Evolutionary conservation across 139 green algal species (phyloP), one percentile per base, ranked within the genome.

Genomic region (Picochlorum sp.): DNA sequence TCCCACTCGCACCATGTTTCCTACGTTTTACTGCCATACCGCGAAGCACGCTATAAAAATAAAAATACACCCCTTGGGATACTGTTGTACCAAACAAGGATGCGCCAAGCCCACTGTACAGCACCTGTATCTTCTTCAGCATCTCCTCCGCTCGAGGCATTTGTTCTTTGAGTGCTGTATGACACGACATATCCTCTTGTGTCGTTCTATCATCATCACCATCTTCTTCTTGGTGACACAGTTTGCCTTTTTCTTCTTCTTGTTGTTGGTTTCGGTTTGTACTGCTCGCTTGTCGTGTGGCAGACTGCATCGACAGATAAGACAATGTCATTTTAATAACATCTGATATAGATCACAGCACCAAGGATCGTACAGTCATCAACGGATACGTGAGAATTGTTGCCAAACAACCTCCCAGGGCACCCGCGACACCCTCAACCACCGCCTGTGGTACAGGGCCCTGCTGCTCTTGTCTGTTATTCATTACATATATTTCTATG

Each of bases 31-130:
- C 70, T 4, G 75, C 75, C 38, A 66, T 50, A 10, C 62, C 37
- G 4, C 75, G 71, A 47, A 79, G 62, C 56, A 72, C 30, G 21
- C 23, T 59, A 69, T 80, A 80, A 1, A 93, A 61, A 66, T 90
- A 94, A 66, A 92, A 94, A 73, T 96, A 96, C 8, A 95, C 63
- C 20, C 82, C 83, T 52, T 95, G 85, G 7, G 72, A 86, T 6
- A 84, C 62, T 4, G 79, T 84, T n/a, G 88, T 94, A 26, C 87
- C 88, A 4, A 86, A 63, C 38, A 95, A 61, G 2, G 79, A 71
- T 9, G 88, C 79, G 51, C 77, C 41, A 30, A 96, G 32, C 6
- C 88, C 86, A 4, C 64, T 47, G 59, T 85, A 95, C 28, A 95
- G 68, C 1, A 87, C 37, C 76, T 78, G 15, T 71, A 62, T 21